Evolutionary conservation across 192 early-diverging fungal species (phyloP), one percentile per base, ranked within the genome.

Genomic region (Spizellomyces punctatus): DNA sequence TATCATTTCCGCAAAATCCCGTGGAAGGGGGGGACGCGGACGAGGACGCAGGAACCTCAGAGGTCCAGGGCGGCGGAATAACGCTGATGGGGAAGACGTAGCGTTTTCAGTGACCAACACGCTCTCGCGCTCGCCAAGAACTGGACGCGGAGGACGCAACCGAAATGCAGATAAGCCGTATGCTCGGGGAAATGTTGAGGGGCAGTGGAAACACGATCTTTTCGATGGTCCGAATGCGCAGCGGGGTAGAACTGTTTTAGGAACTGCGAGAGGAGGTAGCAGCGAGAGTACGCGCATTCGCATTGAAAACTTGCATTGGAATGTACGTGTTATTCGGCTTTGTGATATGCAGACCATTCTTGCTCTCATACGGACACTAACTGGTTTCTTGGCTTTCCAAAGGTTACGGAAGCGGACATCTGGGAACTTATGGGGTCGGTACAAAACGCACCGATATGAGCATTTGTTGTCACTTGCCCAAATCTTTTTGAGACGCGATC

Each of bases 261-360:
- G 41, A n/a, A 6, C 27, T 14, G 48, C 17, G 16, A 6, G 21
- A 8, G 43, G 50, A 6, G 45, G 41, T 46, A 64, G 59, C 22
- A 12, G 14, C 6, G 46, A 45, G 47, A 14, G 54, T 16, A 61
- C 27, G 14, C 9, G n/a, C 6, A 49, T 68, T 4, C 42, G 48
- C 58, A 36, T 75, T 17, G 60, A 68, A 22, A 75, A 75, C 60
- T 52, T 75, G 73, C 73, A 75, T 61, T 75, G 73, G 73, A 68
- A 75, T 62, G 73, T 75, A 41, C 67, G 73, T 64, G 6, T 17
- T 41, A 16, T 10, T n/a, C 19, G 42, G 9, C 4, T 6, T 16
- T 60, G 10, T 60, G 10, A 3, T 10, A 45, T 67, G 49, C n/a
- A 47, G 3, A 36, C 27, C 3, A 36, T 36, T 2, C 0, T 36